Percentiles rank a stretch among this genome's conserved stretches.
Conservation (phyloP, 306 rosid genomes). For the Mimosa pudica region DNA sequence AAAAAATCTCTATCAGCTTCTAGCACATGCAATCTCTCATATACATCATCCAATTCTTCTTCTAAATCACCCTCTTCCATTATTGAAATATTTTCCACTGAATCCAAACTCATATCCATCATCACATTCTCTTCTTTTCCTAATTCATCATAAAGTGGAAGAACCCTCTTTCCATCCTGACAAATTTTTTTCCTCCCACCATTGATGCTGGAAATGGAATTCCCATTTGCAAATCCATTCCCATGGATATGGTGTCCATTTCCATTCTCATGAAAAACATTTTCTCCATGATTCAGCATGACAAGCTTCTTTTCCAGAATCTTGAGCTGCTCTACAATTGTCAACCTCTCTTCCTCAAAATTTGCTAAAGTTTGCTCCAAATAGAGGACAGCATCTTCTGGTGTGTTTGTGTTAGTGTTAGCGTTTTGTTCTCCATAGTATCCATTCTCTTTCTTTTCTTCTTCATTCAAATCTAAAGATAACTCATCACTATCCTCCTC, state of each 20-base stretch:
- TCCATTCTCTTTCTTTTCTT: slow-evolving; percentile 66
- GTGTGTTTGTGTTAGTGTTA: slow-evolving; percentile 48
- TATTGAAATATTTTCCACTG: slow-evolving; percentile 34
- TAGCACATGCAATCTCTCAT: slow-evolving; percentile 81
- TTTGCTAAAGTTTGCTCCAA: slow-evolving; percentile 73
- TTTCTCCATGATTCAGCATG: slow-evolving; percentile 62
- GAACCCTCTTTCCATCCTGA: slow-evolving; percentile 60
- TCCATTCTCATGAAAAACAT: slow-evolving; percentile 55
- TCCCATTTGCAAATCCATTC: slow-evolving; percentile 70
- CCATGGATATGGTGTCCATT: slow-evolving; percentile 65
- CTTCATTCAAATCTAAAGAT: slow-evolving; percentile 67
- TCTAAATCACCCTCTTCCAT: slow-evolving; percentile 47
- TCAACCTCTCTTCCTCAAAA: slow-evolving; percentile 90
- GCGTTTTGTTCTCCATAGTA: slow-evolving; percentile 36
- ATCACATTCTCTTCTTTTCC: slow-evolving; percentile 54
- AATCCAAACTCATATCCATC: slow-evolving; percentile 16
- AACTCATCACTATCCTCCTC: slow-evolving; percentile 81
- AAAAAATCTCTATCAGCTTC: slow-evolving; percentile 94
- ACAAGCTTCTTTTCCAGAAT: slow-evolving; percentile 82
- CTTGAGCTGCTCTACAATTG: slow-evolving; percentile 81
- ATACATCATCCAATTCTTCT: slow-evolving; percentile 74
- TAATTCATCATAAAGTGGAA: slow-evolving; percentile 40
- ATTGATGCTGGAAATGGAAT: slow-evolving; percentile 34
- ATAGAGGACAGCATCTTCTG: slow-evolving; percentile 66
- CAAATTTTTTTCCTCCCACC: slow-evolving; percentile 60